phyloP scores from a whole-genome alignment of 2,329 filamentous ascomycete species.

The Lachnellula hyalina region DNA sequence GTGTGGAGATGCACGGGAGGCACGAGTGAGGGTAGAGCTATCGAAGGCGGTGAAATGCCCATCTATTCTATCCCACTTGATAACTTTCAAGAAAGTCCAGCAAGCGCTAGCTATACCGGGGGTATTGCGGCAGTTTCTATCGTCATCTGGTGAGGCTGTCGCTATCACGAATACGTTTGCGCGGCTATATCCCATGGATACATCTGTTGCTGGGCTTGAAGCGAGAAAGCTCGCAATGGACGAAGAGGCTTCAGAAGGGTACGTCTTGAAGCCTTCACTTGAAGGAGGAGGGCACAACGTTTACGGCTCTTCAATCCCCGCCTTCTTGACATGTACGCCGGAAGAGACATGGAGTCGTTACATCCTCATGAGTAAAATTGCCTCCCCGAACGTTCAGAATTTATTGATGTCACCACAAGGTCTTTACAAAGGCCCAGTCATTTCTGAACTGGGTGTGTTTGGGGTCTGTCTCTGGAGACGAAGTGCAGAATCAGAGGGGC shows the following conservation, averaged over 20 bases:
- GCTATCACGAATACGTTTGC: constrained; percentile 34
- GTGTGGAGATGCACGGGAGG: constrained; percentile 22
- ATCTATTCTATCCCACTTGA: constrained; percentile 36
- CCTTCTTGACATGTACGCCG: constrained; percentile 28
- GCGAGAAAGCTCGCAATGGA: constrained; percentile 27
- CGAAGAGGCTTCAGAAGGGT: constrained; percentile 20
- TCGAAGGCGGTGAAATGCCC: constrained; percentile 41
- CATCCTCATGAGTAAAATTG: constrained; percentile 38
- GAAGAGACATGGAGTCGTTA: constrained; percentile 31
- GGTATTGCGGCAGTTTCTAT: constrained; percentile 33
- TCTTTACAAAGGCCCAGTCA: constrained; percentile 32
- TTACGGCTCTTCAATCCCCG: constrained; percentile 35
- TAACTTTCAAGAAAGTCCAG: constrained; percentile 41
- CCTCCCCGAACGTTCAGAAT: constrained; percentile 30
- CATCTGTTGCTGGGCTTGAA: constrained; percentile 25
- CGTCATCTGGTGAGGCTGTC: constrained; percentile 22
- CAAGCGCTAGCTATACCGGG: constrained; percentile 33
- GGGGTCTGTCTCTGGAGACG: constrained; percentile 36
- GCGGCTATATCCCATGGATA: constrained; percentile 34
- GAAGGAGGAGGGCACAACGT: constrained; percentile 42
- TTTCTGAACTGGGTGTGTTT: constrained; percentile 40
- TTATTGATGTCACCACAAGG: constrained; percentile 32
- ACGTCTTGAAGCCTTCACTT: constrained; percentile 39
- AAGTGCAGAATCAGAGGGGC: neutral
- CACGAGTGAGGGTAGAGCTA: constrained; percentile 34